Evolutionary conservation across 805 yeast species (phyloP), one percentile per base, ranked within the genome.

Genomic region (Zygotorulaspora chibaensis): DNA sequence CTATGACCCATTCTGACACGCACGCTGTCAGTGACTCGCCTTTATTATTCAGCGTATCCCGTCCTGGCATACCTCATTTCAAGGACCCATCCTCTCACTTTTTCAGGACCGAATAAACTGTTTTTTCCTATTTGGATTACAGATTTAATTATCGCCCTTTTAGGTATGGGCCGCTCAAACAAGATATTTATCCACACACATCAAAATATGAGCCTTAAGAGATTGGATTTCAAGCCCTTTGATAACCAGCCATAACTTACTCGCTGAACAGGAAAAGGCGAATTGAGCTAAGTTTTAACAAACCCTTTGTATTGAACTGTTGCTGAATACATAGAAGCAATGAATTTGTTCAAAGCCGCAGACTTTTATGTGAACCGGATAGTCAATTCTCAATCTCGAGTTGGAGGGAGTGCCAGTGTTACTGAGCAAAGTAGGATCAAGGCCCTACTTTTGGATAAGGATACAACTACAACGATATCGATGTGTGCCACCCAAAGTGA

Each of bases 401-500:
- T n/a, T 2, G 45, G 35, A 17, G 46, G 43, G 15, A 46, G 44
- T 15, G 23, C 51, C 9, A 50, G 57, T 31, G 55, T 53, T 2
- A 40, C 54, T 9, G 65, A 65, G 8, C 63, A 62, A 5, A 57
- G 65, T 18, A 60, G 75, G 50, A 81, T 90, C 47, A 80, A 80
- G 53, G 95, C 90, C 25, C 71, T 93, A 30, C 71, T 93, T 33
- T 74, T 93, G 46, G 99, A 93, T 61, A 71, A 76, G 41, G 73
- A 74, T 52, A 91, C 99, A 2, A 86, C 95, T 5, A 75, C 89
- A 0, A 80, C 89, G 18, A 78, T 93, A 17, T 88, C 97, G n/a
- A 74, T 93, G 77, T 81, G 85, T 55, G 79, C 95, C 25, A 85
- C 96, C 2, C 99, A 93, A 62, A 83, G 95, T 2, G 85, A 82